These are phyloP conservation scores for Rhodosporidiobolus odoratus DNA, from an alignment of 768 basidiomycete species.

Conservation along the genomic window DNA sequence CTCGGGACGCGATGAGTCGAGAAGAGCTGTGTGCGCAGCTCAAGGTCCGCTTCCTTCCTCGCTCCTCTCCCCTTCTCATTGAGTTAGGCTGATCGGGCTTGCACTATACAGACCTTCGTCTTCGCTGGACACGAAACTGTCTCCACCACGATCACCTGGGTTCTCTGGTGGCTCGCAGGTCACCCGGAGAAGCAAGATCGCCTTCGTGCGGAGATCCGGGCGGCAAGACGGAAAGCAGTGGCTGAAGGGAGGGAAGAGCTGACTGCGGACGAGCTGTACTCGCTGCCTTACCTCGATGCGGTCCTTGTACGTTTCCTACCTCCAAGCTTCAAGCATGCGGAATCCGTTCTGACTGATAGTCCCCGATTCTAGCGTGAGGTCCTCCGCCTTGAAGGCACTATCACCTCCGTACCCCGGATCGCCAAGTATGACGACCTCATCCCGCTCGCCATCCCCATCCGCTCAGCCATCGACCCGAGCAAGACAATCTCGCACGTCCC, in stretches of 20 bases:
- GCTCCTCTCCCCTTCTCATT: too few species aligned
- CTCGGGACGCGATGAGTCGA: too few species aligned
- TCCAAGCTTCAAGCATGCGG: too few species aligned
- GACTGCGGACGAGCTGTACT: not conserved
- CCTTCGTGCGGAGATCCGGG: slow-evolving; percentile 1
- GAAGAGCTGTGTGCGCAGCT: slow-evolving; percentile 27
- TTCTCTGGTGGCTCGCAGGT: not conserved
- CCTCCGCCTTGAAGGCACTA: slow-evolving; percentile 69
- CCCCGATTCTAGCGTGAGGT: slow-evolving; percentile 54
- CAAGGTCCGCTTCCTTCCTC: not conserved
- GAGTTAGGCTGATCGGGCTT: too few species aligned
- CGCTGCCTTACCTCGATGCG: slow-evolving; percentile 14
- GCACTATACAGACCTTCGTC: not conserved
- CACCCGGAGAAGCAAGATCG: not conserved
- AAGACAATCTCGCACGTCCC: slow-evolving; percentile 43
- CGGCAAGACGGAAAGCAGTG: not conserved
- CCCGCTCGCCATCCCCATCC: slow-evolving; percentile 52
- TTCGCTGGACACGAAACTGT: slow-evolving; percentile 25
- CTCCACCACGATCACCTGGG: slow-evolving; percentile 8
- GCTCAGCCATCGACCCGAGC: not conserved
- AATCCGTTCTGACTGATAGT: too few species aligned
- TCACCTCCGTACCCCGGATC: slow-evolving; percentile 70
- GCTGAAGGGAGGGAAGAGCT: not conserved
- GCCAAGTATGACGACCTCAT: slow-evolving; percentile 72
- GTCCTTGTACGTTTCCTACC: not conserved